Conservation (phyloP, 805 yeast genomes). For the Candida montana region DNA sequence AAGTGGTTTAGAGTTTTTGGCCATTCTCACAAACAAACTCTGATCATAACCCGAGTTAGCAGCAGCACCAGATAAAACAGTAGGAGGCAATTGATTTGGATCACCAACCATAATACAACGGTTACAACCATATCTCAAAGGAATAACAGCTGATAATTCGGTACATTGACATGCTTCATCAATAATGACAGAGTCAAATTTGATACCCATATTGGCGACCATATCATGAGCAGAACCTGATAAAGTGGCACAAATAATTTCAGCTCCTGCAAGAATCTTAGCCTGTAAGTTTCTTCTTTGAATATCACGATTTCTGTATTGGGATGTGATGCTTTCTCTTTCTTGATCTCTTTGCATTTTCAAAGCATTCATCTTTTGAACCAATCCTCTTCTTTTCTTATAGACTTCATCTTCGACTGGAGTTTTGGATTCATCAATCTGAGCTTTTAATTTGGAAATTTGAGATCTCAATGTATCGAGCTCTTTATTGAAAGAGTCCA, state of each 20-base stretch:
- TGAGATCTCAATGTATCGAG: constrained; percentile 12
- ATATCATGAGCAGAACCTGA: constrained; percentile 94
- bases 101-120: constrained; percentile 97
- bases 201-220: constrained; percentile 64
- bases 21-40: constrained; percentile 92
- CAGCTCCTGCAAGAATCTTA: constrained; percentile 64
- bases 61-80: constrained; percentile 87
- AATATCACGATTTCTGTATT: constrained; percentile 68
- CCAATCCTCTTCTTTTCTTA: constrained; percentile 47
- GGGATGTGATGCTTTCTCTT: constrained; percentile 66
- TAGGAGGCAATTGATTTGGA: constrained; percentile 96
- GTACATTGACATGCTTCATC: constrained; percentile 99
- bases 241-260: constrained; percentile 84
- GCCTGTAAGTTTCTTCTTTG: constrained; percentile 73
- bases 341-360: constrained; percentile 73
- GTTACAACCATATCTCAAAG: constrained; percentile 84
- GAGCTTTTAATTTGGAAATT: constrained; percentile 21
- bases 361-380: constrained; percentile 56
- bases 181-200: constrained; percentile 84
- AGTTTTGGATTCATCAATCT: constrained; percentile 20
- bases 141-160: constrained; percentile 86
- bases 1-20: constrained; percentile 53
- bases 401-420: constrained; percentile 46
- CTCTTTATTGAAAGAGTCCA: constrained; percentile 50
- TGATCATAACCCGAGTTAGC: constrained; percentile 78